These are phyloP conservation scores for Podaxis sp. DNA, from an alignment of 768 basidiomycete species.

Conservation along the genomic window DNA sequence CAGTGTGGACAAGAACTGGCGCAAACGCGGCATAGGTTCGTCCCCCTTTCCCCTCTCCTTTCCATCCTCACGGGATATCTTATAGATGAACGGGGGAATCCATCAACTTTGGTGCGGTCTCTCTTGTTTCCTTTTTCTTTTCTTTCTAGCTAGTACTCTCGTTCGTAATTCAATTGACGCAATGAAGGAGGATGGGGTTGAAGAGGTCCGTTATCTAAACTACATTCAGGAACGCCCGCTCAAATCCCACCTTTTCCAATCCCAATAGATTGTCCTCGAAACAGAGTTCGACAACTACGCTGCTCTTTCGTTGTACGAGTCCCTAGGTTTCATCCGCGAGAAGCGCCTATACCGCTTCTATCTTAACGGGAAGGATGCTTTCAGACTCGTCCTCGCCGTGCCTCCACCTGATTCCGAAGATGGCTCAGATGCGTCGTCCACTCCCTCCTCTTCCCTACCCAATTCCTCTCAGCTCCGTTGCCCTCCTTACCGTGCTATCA, in stretches of 20 bases:
- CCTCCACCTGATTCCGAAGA: constrained; percentile 40
- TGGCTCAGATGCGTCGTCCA: constrained; percentile 29
- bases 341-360: constrained; percentile 95
- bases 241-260: constrained; percentile 6
- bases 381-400: constrained; percentile 71
- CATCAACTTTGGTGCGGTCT: constrained; percentile 45
- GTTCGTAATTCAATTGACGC: constrained; percentile 79
- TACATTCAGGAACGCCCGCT: constrained; percentile 3
- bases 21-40: constrained; percentile 92
- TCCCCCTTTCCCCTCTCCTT: constrained; percentile 33
- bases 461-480: constrained; percentile 21
- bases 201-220: constrained; percentile 63
- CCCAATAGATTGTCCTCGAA: constrained; percentile 81
- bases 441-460: constrained; percentile 21
- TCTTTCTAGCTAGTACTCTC: constrained; percentile 74
- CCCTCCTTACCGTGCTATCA: constrained; percentile 40
- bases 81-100: constrained; percentile 38
- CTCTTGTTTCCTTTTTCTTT: constrained; percentile 31
- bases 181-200: constrained; percentile 81
- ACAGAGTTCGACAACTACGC: constrained; percentile 93
- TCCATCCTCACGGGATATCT: constrained; percentile 43
- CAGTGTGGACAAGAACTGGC: constrained; percentile 79
- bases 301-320: constrained; percentile 86
- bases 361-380: constrained; percentile 96
- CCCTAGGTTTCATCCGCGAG: constrained; percentile 93